Base-by-base conservation (phyloP, 495 filamentous ascomycete genomes). In the Emericellopsis terricola region DNA sequence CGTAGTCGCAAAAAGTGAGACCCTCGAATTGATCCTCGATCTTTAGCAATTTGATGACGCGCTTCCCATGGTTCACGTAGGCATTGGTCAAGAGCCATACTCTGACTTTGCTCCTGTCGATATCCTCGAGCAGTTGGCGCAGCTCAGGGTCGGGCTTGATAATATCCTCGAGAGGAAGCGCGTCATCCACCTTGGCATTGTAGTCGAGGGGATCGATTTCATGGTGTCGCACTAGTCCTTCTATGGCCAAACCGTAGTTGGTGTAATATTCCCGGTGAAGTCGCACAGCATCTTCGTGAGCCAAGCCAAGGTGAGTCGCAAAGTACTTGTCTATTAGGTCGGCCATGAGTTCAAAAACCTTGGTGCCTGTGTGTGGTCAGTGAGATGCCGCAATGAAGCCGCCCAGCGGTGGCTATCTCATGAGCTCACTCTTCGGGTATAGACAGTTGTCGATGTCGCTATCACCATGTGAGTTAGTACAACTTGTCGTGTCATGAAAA, bases 31-130 rank as follows among this genome's bases (percentile, higher is more conserved):
- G 54, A 52, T 91, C 83, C 9, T 91, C 83, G 14, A 96, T 53
- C 18, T 68, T 75, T 2, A 99, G 61, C 18, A 99, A 51, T 41
- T 64, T 71, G 11, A 96, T 68, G 6, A 99, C 89, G 14, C 85
- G 57, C 41, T 68, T 72, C 4, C 69, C 91, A 46, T 99, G 91
- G 28, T 62, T 96, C 41, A 92, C 56, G 47, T 94, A 92, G 26
- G 91, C 91, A 47, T 99, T 99, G 0, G 91, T 99, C 38, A 99
- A 73, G 2, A 99, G 68, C 91, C 91, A 96, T 14, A 81, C 57
- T 48, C 75, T 80, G 41, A 93, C 80, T 46, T 89, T 93, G 41
- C 43, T 56, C 32, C 44, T 69, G 54, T 93, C 81, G 36, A 96
- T 68, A 39, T 84, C 78, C 48, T 69, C 57, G 17, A 99, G 70